phyloP scores from a whole-genome alignment of 23 red algal species.

The Cyanidioschyzon merolae region DNA sequence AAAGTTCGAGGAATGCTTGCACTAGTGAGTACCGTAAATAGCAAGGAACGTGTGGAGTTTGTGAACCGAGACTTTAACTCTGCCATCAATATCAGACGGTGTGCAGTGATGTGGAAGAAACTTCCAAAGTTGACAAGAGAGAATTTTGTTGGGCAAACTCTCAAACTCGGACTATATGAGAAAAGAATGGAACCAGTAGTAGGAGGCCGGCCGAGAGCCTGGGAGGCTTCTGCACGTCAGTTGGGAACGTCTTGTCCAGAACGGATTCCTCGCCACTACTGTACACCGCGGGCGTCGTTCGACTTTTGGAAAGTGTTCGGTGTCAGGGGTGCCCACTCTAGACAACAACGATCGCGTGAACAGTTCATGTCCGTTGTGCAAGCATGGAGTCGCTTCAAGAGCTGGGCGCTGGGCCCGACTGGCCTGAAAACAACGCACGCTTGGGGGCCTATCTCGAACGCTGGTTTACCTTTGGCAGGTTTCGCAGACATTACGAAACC shows the following conservation, averaged over 20 bases:
- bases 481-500: constrained; percentile 86
- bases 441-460: constrained; percentile 96
- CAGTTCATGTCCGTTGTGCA: not conserved
- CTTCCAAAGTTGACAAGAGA: too few relatives aligned
- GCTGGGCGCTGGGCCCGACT: constrained; percentile 37
- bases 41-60: too few relatives aligned
- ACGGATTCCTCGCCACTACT: not conserved
- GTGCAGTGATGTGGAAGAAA: too few relatives aligned
- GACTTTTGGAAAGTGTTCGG: not conserved
- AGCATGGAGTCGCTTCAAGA: not conserved
- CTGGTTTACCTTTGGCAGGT: constrained; percentile 64
- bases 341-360: too few relatives aligned
- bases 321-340: not conserved
- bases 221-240: not conserved
- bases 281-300: not conserved
- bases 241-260: not conserved
- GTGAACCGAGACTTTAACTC: too few relatives aligned
- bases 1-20: too few relatives aligned
- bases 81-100: too few relatives aligned
- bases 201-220: not conserved
- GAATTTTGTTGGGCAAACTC: too few relatives aligned
- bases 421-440: constrained; percentile 89
- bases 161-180: too few relatives aligned
- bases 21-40: too few relatives aligned
- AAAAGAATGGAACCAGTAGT: too few relatives aligned